These are phyloP conservation scores for Leccinum aurantiacum DNA, from an alignment of 768 basidiomycete genomes.

Conservation along the genomic window DNA sequence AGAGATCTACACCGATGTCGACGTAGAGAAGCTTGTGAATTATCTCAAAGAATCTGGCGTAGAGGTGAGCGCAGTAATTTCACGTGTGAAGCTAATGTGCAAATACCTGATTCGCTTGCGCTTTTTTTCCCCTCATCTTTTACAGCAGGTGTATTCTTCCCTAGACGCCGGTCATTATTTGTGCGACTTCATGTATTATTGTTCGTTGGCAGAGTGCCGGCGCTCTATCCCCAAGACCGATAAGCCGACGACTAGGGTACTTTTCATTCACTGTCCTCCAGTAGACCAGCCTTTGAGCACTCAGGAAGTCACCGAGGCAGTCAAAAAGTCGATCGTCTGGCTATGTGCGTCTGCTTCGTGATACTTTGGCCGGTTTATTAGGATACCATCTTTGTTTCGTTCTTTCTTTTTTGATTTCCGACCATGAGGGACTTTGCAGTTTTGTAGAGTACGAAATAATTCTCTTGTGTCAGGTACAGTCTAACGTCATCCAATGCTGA, in stretches of 20 bases:
- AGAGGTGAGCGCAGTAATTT: slow-evolving; percentile 27
- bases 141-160: slow-evolving; percentile 66
- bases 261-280: slow-evolving; percentile 74
- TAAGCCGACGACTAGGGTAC: slow-evolving; percentile 42
- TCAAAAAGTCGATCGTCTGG: slow-evolving; percentile 63
- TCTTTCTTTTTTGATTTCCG: not conserved
- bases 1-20: slow-evolving; percentile 37
- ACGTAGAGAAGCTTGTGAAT: slow-evolving; percentile 38
- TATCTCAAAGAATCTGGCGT: slow-evolving; percentile 34
- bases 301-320: slow-evolving; percentile 65
- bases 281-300: slow-evolving; percentile 62
- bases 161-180: slow-evolving; percentile 77
- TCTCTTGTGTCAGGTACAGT: slow-evolving; percentile 5
- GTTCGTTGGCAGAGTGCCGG: slow-evolving; percentile 68
- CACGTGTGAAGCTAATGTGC: not conserved
- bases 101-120: slow-evolving; percentile 6
- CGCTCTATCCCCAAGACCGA: slow-evolving; percentile 37
- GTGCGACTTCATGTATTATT: slow-evolving; percentile 77
- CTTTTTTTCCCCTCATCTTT: not conserved
- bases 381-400: slow-evolving; percentile 17
- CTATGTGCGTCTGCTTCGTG: slow-evolving; percentile 36
- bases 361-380: slow-evolving; percentile 2
- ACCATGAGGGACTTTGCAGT: slow-evolving; percentile 27
- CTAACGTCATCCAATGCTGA: not conserved
- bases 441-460: slow-evolving; percentile 1